Base-by-base conservation (phyloP, 1,284 basidiomycete genomes). In the Porodaedalea pini region DNA sequence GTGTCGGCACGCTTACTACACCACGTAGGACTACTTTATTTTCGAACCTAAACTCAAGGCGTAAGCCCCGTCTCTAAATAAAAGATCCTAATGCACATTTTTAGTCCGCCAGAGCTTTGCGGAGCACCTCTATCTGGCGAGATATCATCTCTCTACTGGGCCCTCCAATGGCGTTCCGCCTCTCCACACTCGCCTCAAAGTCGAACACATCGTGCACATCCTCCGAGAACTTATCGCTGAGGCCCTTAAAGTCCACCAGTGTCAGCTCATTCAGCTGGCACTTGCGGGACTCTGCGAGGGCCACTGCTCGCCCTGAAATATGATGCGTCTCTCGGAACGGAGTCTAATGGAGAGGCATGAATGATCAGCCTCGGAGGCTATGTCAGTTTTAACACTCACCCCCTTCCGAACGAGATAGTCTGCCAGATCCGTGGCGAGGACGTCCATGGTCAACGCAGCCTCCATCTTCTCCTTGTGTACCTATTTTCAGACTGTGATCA, bases 301-400 rank as follows among this genome's bases (percentile, higher is more conserved):
- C 93, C 56, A 99, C 96, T 15, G 95, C 92, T 34, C 93, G 89
- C 13, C 96, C 96, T 5, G 96, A 98, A 65, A 99, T 88, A 72
- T 99, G 96, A 72, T 99, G 96, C 1, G 96, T 99, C 75, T 98
- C 94, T 45, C 96, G 88, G 86, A 99, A 99, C 5, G 96, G 96
- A 36, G 78, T 79, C 78, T 79, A 37, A 43, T 45, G 54, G 10
- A 65, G 34, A 31, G 17, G 23, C 23, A 32, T 34, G 51, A 48
- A 55, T 57, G 3, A 53, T 43, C 51, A 56, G 40, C 15, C 34
- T 27, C 4, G 10, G 31, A 48, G 27, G 3, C 53, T 25, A 27
- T 32, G 50, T 45, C 15, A 29, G 52, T 34, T 58, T 43, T 51
- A 56, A 17, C 27, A 78, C 89, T 67, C 71, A 95, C 94, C 63